Base-by-base conservation (phyloP, 371 early-diverging fungal species). In the Lichtheimia ramosa region DNA sequence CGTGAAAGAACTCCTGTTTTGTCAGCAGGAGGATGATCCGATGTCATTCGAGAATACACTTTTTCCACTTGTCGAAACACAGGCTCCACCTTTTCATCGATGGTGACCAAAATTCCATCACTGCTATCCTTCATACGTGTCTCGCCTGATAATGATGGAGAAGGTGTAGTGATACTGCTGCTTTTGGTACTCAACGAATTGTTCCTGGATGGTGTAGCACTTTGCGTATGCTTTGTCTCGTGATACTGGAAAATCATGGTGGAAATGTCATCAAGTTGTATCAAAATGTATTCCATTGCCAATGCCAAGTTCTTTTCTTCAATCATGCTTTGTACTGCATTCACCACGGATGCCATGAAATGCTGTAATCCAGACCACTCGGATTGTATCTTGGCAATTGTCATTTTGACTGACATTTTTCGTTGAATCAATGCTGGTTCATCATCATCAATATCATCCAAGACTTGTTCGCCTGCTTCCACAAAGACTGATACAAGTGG, bases 1-100 rank as follows among this genome's bases (percentile, higher is more conserved):
- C 68, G 70, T 40, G 53, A 58, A 51, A 82, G 68, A 39, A 58
- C 66, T 16, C 71, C 83, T 34, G 58, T 69, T 55, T 40, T 58
- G 58, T 73, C 78, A 54, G 57, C 67, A 10, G 66, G 77, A 24
- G 66, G 59, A 39, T 51, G 63, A 16, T 50, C 65, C 1, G 74
- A 74, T 1, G 72, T 77, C 64, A 83, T 75, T 12, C 79, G 73
- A n/a, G 70, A 73, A 64, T 74, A 81, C 18, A 86, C 71, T 56
- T 73, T 69, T 55, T 83, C 83, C n/a, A 86, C 76, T 15, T 77
- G 58, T 20, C 71, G 62, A 41, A 81, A 80, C 41, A 84, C 62
- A 14, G 83, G 83, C 24, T 79, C 83, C 18, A 84, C 79, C 43
- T 70, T 59, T 18, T 77, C 74, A 48, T 86, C 86, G 51, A 84